Percentiles rank a stretch among this genome's conserved stretches.
Evolutionary conservation across 2,329 filamentous ascomycete genomes (phyloP).

Genomic region (Ceratocystis harringtonii): DNA sequence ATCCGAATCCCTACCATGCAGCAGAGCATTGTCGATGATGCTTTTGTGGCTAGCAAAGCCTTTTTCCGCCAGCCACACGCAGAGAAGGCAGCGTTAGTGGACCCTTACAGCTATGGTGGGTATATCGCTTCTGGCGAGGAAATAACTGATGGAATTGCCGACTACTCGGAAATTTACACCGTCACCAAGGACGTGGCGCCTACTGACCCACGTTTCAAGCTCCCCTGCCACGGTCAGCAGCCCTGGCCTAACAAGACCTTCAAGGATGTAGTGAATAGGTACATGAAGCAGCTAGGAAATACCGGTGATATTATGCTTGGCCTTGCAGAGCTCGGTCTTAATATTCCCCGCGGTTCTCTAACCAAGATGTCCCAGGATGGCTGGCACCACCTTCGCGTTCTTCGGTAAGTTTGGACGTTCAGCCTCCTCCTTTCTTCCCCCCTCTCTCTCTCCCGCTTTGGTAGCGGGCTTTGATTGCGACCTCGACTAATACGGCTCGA

Average conservation of each 20-base stretch:
- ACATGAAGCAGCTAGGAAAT: conserved; percentile 29
- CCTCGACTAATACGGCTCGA: background rate
- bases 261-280: conserved; percentile 27
- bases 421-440: background rate
- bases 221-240: conserved; percentile 36
- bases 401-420: conserved; percentile 25
- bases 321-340: conserved; percentile 32
- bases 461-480: too few species aligned
- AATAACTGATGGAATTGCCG: conserved; percentile 33
- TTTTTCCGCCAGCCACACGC: conserved; percentile 28
- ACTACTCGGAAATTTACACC: conserved; percentile 39
- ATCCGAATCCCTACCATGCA: conserved; percentile 28
- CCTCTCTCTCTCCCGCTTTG: too few species aligned
- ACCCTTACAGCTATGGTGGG: conserved; percentile 32
- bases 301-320: conserved; percentile 32
- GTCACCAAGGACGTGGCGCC: conserved; percentile 33
- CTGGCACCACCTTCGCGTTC: conserved; percentile 36
- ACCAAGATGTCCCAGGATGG: conserved; percentile 32
- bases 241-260: conserved; percentile 33
- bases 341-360: conserved; percentile 27
- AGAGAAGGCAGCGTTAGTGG: conserved; percentile 30
- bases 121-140: conserved; percentile 37
- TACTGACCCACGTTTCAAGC: conserved; percentile 29
- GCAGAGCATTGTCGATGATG: conserved; percentile 25
- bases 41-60: conserved; percentile 25